Conservation (phyloP, 2,329 filamentous ascomycete species). For the Xylariaceae sp. region DNA sequence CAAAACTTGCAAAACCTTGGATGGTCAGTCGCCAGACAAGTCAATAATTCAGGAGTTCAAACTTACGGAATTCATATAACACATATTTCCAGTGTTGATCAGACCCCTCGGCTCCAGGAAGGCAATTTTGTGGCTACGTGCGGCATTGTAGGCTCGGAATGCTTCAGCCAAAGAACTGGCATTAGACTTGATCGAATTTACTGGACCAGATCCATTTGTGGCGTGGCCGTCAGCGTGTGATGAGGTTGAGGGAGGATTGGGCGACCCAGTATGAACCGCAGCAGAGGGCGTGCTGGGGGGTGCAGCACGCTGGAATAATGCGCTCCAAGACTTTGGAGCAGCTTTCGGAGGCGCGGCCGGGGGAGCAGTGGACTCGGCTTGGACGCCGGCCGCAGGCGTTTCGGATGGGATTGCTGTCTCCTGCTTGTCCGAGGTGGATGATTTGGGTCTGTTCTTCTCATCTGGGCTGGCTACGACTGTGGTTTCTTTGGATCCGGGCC, state of each 20-base stretch:
- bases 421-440: conserved; percentile 9
- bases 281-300: conserved; percentile 22
- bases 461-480: conserved; percentile 22
- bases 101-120: conserved; percentile 92
- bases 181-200: conserved; percentile 44
- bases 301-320: conserved; percentile 33
- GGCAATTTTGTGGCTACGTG: conserved; percentile 62
- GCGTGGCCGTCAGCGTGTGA: conserved; percentile 21
- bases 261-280: conserved; percentile 1
- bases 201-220: conserved; percentile 26
- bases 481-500: conserved; percentile 33
- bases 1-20: conserved; percentile 87
- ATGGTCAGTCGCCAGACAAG: neutral
- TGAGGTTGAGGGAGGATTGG: conserved; percentile 23
- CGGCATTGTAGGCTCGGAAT: conserved; percentile 69
- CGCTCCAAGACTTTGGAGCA: conserved; percentile 40
- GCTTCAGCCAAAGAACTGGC: conserved; percentile 55
- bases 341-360: conserved; percentile 31
- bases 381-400: conserved; percentile 20
- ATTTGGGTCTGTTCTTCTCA: conserved; percentile 19
- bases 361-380: conserved; percentile 27
- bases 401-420: conserved; percentile 17
- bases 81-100: conserved; percentile 98
- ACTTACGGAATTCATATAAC: conserved; percentile 98
- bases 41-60: neutral